Evolutionary conservation across 2,329 filamentous ascomycete genomes (phyloP).

Genomic region (Fusarium sp.): DNA sequence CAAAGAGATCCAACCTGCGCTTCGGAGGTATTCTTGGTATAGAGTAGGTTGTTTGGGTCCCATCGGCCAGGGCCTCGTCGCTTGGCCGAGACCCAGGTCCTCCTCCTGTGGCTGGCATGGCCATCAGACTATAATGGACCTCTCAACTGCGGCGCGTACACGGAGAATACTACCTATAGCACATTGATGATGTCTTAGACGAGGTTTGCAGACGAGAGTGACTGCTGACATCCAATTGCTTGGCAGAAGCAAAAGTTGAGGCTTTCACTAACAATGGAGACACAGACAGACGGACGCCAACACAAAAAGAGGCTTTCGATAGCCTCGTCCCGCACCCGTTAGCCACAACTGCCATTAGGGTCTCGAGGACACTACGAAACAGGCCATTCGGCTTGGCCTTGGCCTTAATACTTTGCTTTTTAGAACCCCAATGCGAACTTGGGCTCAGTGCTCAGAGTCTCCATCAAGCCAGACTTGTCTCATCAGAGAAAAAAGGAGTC

Average conservation of each 20-base stretch:
- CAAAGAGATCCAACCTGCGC: background rate
- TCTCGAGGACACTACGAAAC: slow-evolving; percentile 1
- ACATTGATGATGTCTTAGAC: background rate
- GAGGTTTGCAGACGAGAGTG: slow-evolving; percentile 6
- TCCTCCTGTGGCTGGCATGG: background rate
- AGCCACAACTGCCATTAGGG: slow-evolving; percentile 33
- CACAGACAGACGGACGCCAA: background rate
- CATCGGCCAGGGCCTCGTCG: background rate
- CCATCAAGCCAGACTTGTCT: background rate
- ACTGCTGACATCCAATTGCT: slow-evolving; percentile 4
- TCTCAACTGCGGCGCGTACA: slow-evolving; percentile 15
- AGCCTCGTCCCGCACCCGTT: slow-evolving; percentile 7
- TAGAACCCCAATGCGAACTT: slow-evolving; percentile 7
- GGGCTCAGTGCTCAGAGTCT: slow-evolving; percentile 5
- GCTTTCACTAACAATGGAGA: background rate
- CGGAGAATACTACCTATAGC: background rate
- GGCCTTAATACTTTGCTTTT: slow-evolving; percentile 5
- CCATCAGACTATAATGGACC: slow-evolving; percentile 14
- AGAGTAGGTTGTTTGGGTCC: background rate
- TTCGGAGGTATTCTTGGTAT: slow-evolving; percentile 25
- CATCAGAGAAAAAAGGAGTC: slow-evolving; percentile 7
- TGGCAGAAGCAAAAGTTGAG: slow-evolving; percentile 28
- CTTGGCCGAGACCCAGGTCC: slow-evolving; percentile 13
- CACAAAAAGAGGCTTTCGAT: slow-evolving; percentile 3
- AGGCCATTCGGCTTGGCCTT: slow-evolving; percentile 15